Evolutionary conservation across 2,329 filamentous ascomycete species (phyloP).

Genomic region (Penicillium freii): DNA sequence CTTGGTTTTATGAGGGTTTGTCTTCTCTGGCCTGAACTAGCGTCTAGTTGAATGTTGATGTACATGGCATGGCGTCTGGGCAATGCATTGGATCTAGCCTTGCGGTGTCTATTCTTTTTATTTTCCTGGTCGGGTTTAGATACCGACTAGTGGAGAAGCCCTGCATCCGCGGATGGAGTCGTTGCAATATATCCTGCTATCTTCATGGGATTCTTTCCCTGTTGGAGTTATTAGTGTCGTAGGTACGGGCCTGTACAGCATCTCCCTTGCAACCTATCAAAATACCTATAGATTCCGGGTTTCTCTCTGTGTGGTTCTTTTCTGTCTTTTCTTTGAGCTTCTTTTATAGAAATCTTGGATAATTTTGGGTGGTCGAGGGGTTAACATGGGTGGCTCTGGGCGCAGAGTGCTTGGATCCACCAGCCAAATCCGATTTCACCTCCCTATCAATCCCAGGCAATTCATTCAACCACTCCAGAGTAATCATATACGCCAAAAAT

Average conservation of each 20-base stretch:
- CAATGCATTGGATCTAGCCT: constrained; percentile 25
- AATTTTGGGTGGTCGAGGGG: neutral
- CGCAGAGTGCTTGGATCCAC: constrained; percentile 13
- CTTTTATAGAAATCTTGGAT: no score
- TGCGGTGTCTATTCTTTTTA: constrained; percentile 5
- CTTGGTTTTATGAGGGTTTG: constrained; percentile 13
- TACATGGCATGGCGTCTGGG: constrained; percentile 29
- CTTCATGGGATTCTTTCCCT: neutral
- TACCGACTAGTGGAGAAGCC: neutral
- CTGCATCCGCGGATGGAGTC: neutral
- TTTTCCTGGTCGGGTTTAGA: constrained; percentile 13
- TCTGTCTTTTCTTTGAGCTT: no score
- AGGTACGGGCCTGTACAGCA: neutral
- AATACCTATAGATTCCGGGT: neutral
- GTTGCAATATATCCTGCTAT: constrained; percentile 15
- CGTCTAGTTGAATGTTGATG: constrained; percentile 11
- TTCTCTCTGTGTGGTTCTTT: no score
- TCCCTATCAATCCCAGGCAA: neutral
- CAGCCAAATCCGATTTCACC: neutral
- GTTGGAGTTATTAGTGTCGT: constrained; percentile 2
- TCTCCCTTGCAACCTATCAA: neutral
- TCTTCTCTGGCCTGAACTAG: constrained; percentile 10
- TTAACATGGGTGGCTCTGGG: neutral
- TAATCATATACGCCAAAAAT: neutral
- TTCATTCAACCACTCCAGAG: neutral